These are phyloP conservation scores for Blastocladiella britannica DNA, from an alignment of 192 early-diverging fungal species.

Conservation along the genomic window DNA sequence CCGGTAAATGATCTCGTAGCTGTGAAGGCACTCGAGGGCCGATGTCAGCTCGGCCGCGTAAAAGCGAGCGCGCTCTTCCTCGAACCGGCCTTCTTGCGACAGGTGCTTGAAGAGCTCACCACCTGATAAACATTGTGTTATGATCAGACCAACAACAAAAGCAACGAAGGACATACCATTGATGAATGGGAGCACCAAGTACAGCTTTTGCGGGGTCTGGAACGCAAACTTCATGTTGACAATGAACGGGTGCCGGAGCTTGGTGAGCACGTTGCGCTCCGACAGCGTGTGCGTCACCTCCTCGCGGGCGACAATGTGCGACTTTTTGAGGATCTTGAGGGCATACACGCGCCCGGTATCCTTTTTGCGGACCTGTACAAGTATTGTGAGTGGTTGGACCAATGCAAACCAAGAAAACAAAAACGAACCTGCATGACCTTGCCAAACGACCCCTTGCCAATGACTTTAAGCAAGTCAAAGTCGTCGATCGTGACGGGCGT, in stretches of 20 bases:
- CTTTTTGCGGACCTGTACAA: constrained; percentile 55
- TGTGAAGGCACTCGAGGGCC: constrained; percentile 48
- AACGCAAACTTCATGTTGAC: constrained; percentile 85
- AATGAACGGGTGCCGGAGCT: constrained; percentile 61
- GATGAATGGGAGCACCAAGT: constrained; percentile 59
- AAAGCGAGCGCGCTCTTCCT: constrained; percentile 71
- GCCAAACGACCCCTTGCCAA: constrained; percentile 61
- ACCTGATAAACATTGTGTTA: too few species aligned
- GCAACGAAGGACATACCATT: constrained; percentile 23
- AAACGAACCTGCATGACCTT: constrained; percentile 62
- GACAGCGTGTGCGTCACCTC: constrained; percentile 54
- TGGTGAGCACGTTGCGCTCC: constrained; percentile 51
- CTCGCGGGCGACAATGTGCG: constrained; percentile 47
- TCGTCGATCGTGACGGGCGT: constrained; percentile 7
- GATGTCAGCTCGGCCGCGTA: constrained; percentile 44
- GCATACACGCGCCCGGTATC: constrained; percentile 63
- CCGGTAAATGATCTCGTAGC: constrained; percentile 42
- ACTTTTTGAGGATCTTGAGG: constrained; percentile 61
- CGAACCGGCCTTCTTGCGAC: constrained; percentile 69
- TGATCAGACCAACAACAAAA: too few species aligned
- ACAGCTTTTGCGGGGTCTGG: constrained; percentile 54
- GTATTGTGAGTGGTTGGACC: too few species aligned
- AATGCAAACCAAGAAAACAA: too few species aligned
- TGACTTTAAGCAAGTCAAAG: constrained; percentile 49
- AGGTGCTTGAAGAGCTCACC: constrained; percentile 82